Evolutionary conservation across 2,329 filamentous ascomycete genomes (phyloP).

Genomic region (Harringtonia lauricola): DNA sequence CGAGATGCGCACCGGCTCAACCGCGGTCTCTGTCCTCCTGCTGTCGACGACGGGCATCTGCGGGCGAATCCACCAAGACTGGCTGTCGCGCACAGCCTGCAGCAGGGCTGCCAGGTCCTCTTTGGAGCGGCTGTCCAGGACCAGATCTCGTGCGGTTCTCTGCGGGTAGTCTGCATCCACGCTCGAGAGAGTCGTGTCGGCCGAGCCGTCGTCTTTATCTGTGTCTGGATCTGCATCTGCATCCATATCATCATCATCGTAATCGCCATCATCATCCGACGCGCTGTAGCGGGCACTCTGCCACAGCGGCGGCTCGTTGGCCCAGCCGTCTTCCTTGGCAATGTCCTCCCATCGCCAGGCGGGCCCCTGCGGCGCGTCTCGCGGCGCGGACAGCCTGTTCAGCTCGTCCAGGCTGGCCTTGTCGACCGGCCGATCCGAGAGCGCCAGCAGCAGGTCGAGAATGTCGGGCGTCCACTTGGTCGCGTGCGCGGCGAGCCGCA

Average conservation of each 20-base stretch:
- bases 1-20: constrained; percentile 33
- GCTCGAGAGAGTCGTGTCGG: constrained; percentile 11
- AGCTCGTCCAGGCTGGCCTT: constrained; percentile 57
- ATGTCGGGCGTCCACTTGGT: constrained; percentile 69
- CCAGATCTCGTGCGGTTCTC: constrained; percentile 16
- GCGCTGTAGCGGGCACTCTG: constrained; percentile 31
- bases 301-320: constrained; percentile 59
- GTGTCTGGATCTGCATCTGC: constrained; percentile 40
- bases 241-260: constrained; percentile 34
- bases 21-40: background rate
- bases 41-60: background rate
- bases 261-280: constrained; percentile 50
- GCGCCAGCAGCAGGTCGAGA: constrained; percentile 64
- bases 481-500: constrained; percentile 13
- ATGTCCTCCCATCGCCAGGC: constrained; percentile 70
- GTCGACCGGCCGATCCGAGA: constrained; percentile 69
- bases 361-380: constrained; percentile 28
- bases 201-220: constrained; percentile 27
- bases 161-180: constrained; percentile 1
- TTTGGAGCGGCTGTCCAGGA: constrained; percentile 12
- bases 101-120: constrained; percentile 22
- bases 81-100: constrained; percentile 27
- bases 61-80: constrained; percentile 32
- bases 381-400: constrained; percentile 36
- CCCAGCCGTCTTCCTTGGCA: constrained; percentile 63